Percentiles rank a stretch among this genome's conserved stretches.
Evolutionary conservation across 192 early-diverging fungal genomes (phyloP).

Genomic region (Jimgerdemannia lactiflua): DNA sequence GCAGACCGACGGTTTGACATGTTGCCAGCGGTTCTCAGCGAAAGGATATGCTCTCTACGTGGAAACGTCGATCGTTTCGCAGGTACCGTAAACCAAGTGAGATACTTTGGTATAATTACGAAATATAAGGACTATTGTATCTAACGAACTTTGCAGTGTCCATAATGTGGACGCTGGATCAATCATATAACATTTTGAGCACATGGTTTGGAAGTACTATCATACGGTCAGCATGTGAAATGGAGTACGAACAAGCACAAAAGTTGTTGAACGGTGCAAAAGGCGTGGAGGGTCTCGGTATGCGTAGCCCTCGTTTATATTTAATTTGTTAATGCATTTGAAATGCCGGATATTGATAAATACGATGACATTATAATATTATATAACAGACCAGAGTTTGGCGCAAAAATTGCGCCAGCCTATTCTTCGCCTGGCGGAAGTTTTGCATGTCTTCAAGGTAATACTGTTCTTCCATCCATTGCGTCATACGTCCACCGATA

Average conservation of each 20-base stretch:
- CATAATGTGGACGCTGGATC: conserved; percentile 65
- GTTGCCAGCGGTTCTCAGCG: conserved; percentile 71
- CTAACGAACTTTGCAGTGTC: conserved; percentile 41
- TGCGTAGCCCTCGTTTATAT: background rate
- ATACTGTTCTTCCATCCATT: background rate
- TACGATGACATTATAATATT: background rate
- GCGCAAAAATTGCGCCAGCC: background rate
- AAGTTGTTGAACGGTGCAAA: conserved; percentile 56
- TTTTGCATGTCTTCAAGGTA: background rate
- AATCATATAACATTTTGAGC: conserved; percentile 38
- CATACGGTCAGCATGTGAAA: conserved; percentile 71
- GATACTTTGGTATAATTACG: background rate
- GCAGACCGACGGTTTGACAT: conserved; percentile 83
- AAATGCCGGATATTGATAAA: background rate
- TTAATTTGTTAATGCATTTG: background rate
- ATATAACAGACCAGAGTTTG: background rate
- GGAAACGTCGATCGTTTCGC: conserved; percentile 65
- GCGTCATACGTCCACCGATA: background rate
- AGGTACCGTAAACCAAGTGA: conserved; percentile 16
- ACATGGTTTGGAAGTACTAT: conserved; percentile 74
- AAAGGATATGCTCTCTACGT: conserved; percentile 69
- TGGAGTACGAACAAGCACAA: conserved; percentile 79
- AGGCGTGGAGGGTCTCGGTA: conserved; percentile 40
- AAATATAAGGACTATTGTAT: too few species aligned
- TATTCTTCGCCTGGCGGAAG: background rate